Base-by-base conservation (phyloP, 805 yeast species). In the Pachysolen tannophilus region DNA sequence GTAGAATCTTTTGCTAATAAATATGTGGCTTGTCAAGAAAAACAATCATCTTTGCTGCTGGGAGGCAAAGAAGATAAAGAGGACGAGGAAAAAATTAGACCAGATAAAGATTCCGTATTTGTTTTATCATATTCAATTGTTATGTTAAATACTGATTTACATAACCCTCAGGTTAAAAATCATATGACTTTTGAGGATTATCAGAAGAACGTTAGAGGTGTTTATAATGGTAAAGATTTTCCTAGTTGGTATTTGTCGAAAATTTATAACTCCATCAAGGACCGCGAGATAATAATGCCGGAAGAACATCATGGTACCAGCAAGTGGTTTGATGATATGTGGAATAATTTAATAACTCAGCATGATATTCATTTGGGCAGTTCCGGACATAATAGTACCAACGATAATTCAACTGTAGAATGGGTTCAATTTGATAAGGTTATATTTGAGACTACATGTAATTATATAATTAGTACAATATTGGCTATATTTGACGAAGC, bases 261-360 rank as follows among this genome's bases (percentile, higher is more conserved):
- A 43, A 86, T 90, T 18, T 92, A 83, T 56, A 61, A 71, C 18
- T 82, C 94, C 1, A 88, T 92, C 37, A 70, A 75, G 41, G 84
- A 80, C 37, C 73, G 82, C 34, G 99, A 92, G 56, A 92, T 92
- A 43, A 85, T 92, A 32, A 84, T 94, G 88, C 97, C 98, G 0
- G 97, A 92, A 49, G 98, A 92, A 50, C 97, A 90, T 47, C 94
- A 86, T 52, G 92, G 90, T 11, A 84, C 87, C 8, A 83, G 86
- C 15, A 86, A 82, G 52, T 82, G 95, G 78, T 90, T 88, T 56
- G 97, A 88, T 51, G 90, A 83, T 49, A 67, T 63, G 20, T 83
- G 94, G 94, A 78, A 79, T 45, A 77, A 80, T 39, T 54, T 82
- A 41, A 71, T 83, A 28, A 66, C 72, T 2, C 67, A 72, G 19